phyloP scores from a whole-genome alignment of 2,329 filamentous ascomycete species.

The Phyllosticta citrichinensis region DNA sequence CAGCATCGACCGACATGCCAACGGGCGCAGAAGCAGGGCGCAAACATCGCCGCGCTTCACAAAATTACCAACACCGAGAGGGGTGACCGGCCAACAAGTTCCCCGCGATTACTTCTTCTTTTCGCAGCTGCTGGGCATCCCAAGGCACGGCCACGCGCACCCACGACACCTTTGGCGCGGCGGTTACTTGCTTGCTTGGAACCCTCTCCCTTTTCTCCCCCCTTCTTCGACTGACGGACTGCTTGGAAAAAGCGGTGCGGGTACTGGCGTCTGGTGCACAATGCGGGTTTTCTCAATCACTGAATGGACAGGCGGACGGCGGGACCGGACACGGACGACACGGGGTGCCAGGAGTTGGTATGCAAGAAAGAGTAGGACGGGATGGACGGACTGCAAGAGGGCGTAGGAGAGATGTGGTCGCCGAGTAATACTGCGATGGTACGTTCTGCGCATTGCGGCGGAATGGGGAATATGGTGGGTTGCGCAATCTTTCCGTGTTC shows the following conservation, averaged over 20 bases:
- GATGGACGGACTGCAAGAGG: background rate
- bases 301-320: background rate
- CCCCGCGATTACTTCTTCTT: too few relatives aligned
- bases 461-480: too few relatives aligned
- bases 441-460: too few relatives aligned
- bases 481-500: too few relatives aligned
- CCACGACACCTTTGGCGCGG: background rate
- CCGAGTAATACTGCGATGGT: background rate
- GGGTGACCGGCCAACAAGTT: too few relatives aligned
- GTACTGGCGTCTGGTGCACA: background rate
- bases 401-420: background rate
- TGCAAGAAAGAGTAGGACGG: background rate
- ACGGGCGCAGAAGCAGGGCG: too few relatives aligned
- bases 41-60: too few relatives aligned
- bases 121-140: too few relatives aligned
- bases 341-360: background rate
- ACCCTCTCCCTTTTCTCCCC: background rate
- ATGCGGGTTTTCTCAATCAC: background rate
- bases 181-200: background rate
- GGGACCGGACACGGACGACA: background rate
- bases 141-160: too few relatives aligned
- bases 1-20: background rate
- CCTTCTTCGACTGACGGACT: background rate
- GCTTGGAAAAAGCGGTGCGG: background rate
- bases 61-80: too few relatives aligned